phyloP scores from a whole-genome alignment of 2,329 filamentous ascomycete genomes.

The Coniochaeta sp. region DNA sequence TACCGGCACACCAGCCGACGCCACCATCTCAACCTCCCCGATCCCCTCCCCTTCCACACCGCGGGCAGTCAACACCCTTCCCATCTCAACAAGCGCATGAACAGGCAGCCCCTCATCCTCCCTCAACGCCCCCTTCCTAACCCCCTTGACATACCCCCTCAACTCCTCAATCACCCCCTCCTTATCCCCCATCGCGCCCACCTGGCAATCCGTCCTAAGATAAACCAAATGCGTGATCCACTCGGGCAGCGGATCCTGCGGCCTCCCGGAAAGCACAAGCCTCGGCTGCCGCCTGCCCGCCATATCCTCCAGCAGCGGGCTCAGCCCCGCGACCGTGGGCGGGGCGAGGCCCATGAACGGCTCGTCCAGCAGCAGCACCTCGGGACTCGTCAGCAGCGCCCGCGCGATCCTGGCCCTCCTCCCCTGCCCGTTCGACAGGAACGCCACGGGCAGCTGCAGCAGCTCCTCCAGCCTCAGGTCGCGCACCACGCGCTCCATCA shows the following conservation, averaged over 20 bases:
- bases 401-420: constrained; percentile 81
- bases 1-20: background rate
- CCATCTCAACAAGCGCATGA: constrained; percentile 41
- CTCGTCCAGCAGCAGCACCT: constrained; percentile 81
- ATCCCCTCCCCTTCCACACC: constrained; percentile 30
- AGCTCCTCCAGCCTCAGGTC: constrained; percentile 65
- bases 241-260: constrained; percentile 78
- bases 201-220: constrained; percentile 57
- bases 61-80: constrained; percentile 32
- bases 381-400: constrained; percentile 69
- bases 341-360: constrained; percentile 96
- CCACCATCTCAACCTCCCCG: constrained; percentile 18
- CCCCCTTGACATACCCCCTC: constrained; percentile 36
- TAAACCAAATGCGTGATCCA: constrained; percentile 86
- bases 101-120: constrained; percentile 43
- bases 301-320: constrained; percentile 59
- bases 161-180: constrained; percentile 50
- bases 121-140: constrained; percentile 31
- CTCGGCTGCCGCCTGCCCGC: constrained; percentile 61
- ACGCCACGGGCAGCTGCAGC: constrained; percentile 74
- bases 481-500: constrained; percentile 55
- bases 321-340: constrained; percentile 65
- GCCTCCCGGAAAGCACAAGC: constrained; percentile 68
- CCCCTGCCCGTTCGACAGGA: constrained; percentile 90
- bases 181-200: constrained; percentile 60